These are phyloP conservation scores for Ceratocystis eucalypticola DNA, from an alignment of 2,329 filamentous ascomycete genomes.

Conservation along the genomic window DNA sequence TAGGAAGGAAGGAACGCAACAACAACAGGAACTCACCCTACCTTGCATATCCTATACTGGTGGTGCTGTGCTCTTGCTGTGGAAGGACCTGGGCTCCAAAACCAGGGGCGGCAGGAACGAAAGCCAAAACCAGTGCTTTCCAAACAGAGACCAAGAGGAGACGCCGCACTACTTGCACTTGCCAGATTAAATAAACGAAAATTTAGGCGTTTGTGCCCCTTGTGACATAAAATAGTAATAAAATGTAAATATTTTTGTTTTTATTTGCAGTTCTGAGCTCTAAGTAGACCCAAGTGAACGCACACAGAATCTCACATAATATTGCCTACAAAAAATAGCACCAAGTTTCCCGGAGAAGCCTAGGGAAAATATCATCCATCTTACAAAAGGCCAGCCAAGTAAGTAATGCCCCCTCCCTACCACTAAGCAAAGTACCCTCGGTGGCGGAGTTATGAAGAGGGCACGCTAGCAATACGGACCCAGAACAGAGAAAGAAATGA, in stretches of 20 bases:
- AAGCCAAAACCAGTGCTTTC: constrained; percentile 4
- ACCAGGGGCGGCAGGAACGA: constrained; percentile 16
- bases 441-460: constrained; percentile 6
- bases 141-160: constrained; percentile 2
- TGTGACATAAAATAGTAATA: background rate
- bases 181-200: too few relatives aligned
- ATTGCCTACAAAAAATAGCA: too few relatives aligned
- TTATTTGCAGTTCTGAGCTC: too few relatives aligned
- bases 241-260: background rate
- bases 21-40: background rate
- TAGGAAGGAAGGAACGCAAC: background rate
- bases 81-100: constrained; percentile 7
- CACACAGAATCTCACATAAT: too few relatives aligned
- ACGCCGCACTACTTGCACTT: constrained; percentile 1
- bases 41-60: too few relatives aligned
- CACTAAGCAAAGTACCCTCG: background rate
- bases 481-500: background rate
- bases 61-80: too few relatives aligned
- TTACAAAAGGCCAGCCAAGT: too few relatives aligned
- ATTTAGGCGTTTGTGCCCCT: too few relatives aligned
- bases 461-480: background rate
- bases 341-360: too few relatives aligned
- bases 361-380: too few relatives aligned
- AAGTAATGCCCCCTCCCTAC: background rate
- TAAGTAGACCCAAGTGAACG: too few relatives aligned